Evolutionary conservation across 2,329 filamentous ascomycete species (phyloP), one percentile per base, ranked within the genome.

Genomic region (Akanthomyces muscarius): DNA sequence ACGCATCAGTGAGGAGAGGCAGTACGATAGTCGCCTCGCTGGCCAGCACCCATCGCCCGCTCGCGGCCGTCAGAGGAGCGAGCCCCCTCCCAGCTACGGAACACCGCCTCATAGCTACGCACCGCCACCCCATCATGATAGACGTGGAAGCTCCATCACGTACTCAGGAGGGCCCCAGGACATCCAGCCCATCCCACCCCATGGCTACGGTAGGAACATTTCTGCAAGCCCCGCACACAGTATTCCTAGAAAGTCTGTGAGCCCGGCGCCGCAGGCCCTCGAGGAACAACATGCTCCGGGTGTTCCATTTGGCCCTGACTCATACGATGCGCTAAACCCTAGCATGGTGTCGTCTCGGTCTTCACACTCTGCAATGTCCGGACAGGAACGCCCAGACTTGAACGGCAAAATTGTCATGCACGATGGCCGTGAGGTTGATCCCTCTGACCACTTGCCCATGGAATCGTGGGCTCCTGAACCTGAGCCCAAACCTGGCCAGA

Each of bases 381-480:
- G 68, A 1, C 61, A 61, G 42, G 70, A 81, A 54, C 80, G 78
- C 57, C 77, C 81, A 66, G 84, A 86, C 60, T 76, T 80, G 0
- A 81, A 83, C 58, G 87, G 85, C 10, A 91, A 91, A 70, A 91
- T 93, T 65, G 86, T 92, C 60, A 89, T 86, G 1, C 83, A 89
- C 66, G 89, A 92, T 71, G 90, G 90, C 7, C 83, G 88, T 62
- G 88, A 92, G 69, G 83, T 94, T 62, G 90, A 94, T 70, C 90
- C 90, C 1, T 91, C 89, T 0, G 90, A 94, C 73, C 90, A 93
- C 71, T 80, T 93, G 16, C 90, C 90, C 0, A 84, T 91, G 71
- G 86, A 90, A 62, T 86, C 86, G 1, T 92, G 89, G 89, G 89
- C 89, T 1, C 89, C 89, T 0, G 89, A 92, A 69, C 89, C 89